Base-by-base conservation (phyloP, 257 asterid genomes). In the Coffea eugenioides region DNA sequence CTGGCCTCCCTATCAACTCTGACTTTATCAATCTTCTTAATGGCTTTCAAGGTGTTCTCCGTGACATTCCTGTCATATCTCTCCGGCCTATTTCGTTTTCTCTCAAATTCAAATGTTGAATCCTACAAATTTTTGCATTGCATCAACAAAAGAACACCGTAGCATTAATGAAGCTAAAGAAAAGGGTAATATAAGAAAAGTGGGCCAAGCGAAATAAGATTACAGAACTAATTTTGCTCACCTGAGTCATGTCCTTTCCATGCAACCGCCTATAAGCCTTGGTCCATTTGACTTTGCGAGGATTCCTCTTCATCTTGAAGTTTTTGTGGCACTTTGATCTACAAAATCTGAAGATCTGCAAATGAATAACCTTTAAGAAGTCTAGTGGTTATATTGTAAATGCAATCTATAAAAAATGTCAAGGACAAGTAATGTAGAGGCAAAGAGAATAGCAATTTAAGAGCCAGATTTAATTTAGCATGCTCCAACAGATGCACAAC, bases 161-260 rank as follows among this genome's bases (percentile, higher is more conserved):
- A 65, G n/a, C 71, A 15, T 51, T 25, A 25, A 65, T 45, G 34
- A 34, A 77, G 1, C 23, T 23, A 71, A 39, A 27, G 49, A 49
- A 23, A 12, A 64, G 31, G 4, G 21, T 6, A 13, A 31, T 8
- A 27, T 13, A 45, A 54, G 21, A 23, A 62, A 20, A 23, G 21
- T 34, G 62, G 11, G 9, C 41, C n/a, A 13, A 5, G 23, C 13
- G 36, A n/a, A 12, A 65, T 43, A 43, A 8, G 16, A 34, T 27
- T 45, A 41, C 34, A 14, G 7, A 51, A 62, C n/a, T 41, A 10
- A 64, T 62, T 14, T 5, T 67, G 73, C 48, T 79, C 80, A 93
- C 99, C 97, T 91, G 92, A 67, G 98, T 93, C 98, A 92, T 95
- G 85, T 93, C 99, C 94, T 92, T 95, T 51, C 94, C 97, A 54